phyloP scores from a whole-genome alignment of 2,329 filamentous ascomycete species.

The Fusarium cyanostomum region DNA sequence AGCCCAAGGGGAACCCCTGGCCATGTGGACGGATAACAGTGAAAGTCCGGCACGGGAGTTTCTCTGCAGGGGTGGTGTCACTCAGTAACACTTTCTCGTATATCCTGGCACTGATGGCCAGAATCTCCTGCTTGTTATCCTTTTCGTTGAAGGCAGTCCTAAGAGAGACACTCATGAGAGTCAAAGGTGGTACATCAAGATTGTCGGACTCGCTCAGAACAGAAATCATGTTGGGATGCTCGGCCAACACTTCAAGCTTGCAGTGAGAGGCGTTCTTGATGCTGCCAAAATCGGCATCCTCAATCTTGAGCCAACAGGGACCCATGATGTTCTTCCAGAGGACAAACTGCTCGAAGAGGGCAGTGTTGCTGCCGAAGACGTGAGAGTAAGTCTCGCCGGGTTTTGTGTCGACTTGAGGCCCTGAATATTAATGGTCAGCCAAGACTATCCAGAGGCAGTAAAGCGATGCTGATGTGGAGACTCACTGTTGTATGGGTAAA shows the following conservation, averaged over 20 bases:
- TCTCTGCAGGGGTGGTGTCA: slow-evolving; percentile 88
- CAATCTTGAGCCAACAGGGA: slow-evolving; percentile 94
- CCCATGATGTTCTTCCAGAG: slow-evolving; percentile 99
- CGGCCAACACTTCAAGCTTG: slow-evolving; percentile 88
- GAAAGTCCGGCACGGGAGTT: slow-evolving; percentile 88
- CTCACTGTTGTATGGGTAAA: slow-evolving; percentile 88
- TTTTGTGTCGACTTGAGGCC: slow-evolving; percentile 76
- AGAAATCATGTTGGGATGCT: slow-evolving; percentile 79
- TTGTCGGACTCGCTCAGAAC: slow-evolving; percentile 80
- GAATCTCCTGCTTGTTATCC: slow-evolving; percentile 95
- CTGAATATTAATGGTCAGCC: slow-evolving; percentile 47
- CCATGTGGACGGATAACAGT: slow-evolving; percentile 87
- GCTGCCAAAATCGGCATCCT: slow-evolving; percentile 82
- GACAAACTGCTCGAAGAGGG: slow-evolving; percentile 97
- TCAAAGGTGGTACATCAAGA: slow-evolving; percentile 84
- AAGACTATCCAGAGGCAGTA: background rate
- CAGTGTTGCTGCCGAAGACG: slow-evolving; percentile 92
- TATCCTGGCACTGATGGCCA: slow-evolving; percentile 89
- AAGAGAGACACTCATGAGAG: slow-evolving; percentile 93
- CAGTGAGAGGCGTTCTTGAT: slow-evolving; percentile 96
- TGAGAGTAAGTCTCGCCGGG: slow-evolving; percentile 91
- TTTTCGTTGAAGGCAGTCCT: slow-evolving; percentile 89
- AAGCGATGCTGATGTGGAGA: background rate
- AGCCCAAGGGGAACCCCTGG: slow-evolving; percentile 82
- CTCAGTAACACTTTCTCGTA: slow-evolving; percentile 90